Percentiles rank a stretch among this genome's conserved stretches.
phyloP scores from a whole-genome alignment of 2,329 filamentous ascomycete species.

The Pestalotiopsis sp. region DNA sequence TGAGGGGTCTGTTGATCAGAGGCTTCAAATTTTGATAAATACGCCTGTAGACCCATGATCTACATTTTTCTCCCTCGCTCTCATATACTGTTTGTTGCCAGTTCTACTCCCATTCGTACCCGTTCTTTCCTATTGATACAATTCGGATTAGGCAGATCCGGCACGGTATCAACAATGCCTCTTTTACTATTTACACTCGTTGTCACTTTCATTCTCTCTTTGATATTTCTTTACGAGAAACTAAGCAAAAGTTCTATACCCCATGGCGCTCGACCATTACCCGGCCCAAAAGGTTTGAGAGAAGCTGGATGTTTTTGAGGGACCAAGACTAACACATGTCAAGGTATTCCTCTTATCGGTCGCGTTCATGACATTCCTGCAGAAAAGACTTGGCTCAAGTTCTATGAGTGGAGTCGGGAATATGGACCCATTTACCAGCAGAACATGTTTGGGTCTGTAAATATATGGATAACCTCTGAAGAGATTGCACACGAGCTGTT shows the following conservation, averaged over 20 bases:
- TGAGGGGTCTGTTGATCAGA: neutral
- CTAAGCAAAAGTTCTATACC: neutral
- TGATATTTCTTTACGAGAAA: neutral
- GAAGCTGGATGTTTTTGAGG: neutral
- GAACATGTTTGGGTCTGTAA: slow-evolving; percentile 46
- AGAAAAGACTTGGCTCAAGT: slow-evolving; percentile 47
- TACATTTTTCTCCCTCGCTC: neutral
- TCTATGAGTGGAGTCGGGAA: slow-evolving; percentile 48
- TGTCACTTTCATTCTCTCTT: neutral
- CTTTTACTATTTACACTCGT: neutral
- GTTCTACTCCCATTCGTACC: neutral
- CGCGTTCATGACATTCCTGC: slow-evolving; percentile 47
- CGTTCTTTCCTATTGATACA: neutral
- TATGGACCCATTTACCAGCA: slow-evolving; percentile 51
- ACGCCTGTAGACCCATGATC: neutral
- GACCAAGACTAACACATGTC: slow-evolving; percentile 11
- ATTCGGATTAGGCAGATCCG: neutral
- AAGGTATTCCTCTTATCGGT: slow-evolving; percentile 46
- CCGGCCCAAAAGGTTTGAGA: slow-evolving; percentile 6
- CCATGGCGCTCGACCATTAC: neutral
- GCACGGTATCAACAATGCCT: neutral
- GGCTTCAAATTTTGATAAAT: neutral
- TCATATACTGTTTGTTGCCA: neutral
- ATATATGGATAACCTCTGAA: slow-evolving; percentile 52
- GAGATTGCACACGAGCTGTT: slow-evolving; percentile 47